These are phyloP conservation scores for Halophytophthora batemanensis DNA, from an alignment of 352 stramenopile species.

Conservation along the genomic window DNA sequence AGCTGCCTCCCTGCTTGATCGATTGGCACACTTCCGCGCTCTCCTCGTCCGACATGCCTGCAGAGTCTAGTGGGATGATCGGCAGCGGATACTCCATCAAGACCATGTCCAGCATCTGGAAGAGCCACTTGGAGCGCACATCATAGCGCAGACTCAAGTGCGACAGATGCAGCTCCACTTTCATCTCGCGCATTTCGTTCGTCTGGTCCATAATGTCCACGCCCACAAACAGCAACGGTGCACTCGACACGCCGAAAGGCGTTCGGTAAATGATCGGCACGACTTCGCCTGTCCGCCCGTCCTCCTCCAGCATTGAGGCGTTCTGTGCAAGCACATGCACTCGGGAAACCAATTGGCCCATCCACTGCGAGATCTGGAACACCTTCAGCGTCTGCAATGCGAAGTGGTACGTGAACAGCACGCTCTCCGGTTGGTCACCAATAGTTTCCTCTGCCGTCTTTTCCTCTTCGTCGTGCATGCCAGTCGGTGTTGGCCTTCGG, in stretches of 20 bases:
- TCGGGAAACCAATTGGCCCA: slow-evolving; percentile 74
- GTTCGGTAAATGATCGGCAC: slow-evolving; percentile 81
- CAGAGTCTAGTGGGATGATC: slow-evolving; percentile 83
- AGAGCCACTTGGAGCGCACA: slow-evolving; percentile 76
- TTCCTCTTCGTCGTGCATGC: slow-evolving; percentile 2
- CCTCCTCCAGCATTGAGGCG: slow-evolving; percentile 72
- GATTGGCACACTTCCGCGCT: slow-evolving; percentile 39
- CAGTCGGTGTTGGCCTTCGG: slow-evolving; percentile 7
- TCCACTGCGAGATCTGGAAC: slow-evolving; percentile 88
- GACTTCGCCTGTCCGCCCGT: slow-evolving; percentile 33
- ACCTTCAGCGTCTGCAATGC: slow-evolving; percentile 72
- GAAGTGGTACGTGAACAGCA: slow-evolving; percentile 70
- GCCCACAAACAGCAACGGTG: slow-evolving; percentile 75
- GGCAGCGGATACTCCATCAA: slow-evolving; percentile 78
- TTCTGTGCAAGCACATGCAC: slow-evolving; percentile 73
- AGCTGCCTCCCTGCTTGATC: slow-evolving; percentile 24
- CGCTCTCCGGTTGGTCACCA: slow-evolving; percentile 12
- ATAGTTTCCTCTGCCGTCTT: background rate
- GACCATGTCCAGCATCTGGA: slow-evolving; percentile 72
- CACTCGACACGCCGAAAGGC: slow-evolving; percentile 67
- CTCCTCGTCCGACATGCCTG: slow-evolving; percentile 56
- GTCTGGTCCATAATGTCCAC: slow-evolving; percentile 80
- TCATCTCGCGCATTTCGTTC: slow-evolving; percentile 88
- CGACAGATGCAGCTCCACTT: slow-evolving; percentile 82
- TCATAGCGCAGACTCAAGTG: slow-evolving; percentile 83